phyloP scores from a whole-genome alignment of 2,329 filamentous ascomycete species.

The Trichoderma brevicompactum region DNA sequence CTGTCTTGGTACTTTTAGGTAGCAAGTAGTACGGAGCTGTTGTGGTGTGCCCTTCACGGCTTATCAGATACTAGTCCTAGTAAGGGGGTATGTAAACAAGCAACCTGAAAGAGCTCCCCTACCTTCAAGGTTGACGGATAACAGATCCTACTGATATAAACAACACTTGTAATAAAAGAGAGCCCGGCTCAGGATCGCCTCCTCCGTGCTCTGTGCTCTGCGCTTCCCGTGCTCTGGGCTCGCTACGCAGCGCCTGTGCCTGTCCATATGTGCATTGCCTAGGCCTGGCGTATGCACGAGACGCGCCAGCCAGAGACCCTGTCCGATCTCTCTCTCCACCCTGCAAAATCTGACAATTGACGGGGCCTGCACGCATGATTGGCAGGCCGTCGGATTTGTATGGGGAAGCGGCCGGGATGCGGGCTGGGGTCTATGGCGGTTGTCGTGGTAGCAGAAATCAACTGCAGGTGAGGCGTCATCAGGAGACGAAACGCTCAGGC shows the following conservation, averaged over 20 bases:
- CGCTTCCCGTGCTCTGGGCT: slow-evolving; percentile 20
- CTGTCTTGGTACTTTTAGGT: not conserved
- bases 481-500: slow-evolving; percentile 25
- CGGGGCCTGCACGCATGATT: slow-evolving; percentile 22
- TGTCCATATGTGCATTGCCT: slow-evolving; percentile 12
- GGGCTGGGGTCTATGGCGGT: slow-evolving; percentile 11
- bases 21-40: no score
- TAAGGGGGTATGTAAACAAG: no score
- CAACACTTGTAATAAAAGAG: not conserved
- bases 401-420: slow-evolving; percentile 5
- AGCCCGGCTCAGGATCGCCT: slow-evolving; percentile 23
- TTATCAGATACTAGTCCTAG: no score
- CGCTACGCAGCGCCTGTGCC: slow-evolving; percentile 18
- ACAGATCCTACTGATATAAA: no score
- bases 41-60: no score
- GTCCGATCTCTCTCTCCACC: slow-evolving; percentile 26
- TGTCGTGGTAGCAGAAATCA: slow-evolving; percentile 25
- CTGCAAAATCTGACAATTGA: slow-evolving; percentile 26
- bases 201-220: slow-evolving; percentile 20
- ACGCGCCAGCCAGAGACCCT: slow-evolving; percentile 16
- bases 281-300: slow-evolving; percentile 19
- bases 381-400: slow-evolving; percentile 5
- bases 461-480: slow-evolving; percentile 28
- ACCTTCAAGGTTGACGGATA: no score
- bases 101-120: no score